These are phyloP conservation scores for Lanmaoa rubissima DNA, from an alignment of 768 basidiomycete genomes.

Conservation along the genomic window DNA sequence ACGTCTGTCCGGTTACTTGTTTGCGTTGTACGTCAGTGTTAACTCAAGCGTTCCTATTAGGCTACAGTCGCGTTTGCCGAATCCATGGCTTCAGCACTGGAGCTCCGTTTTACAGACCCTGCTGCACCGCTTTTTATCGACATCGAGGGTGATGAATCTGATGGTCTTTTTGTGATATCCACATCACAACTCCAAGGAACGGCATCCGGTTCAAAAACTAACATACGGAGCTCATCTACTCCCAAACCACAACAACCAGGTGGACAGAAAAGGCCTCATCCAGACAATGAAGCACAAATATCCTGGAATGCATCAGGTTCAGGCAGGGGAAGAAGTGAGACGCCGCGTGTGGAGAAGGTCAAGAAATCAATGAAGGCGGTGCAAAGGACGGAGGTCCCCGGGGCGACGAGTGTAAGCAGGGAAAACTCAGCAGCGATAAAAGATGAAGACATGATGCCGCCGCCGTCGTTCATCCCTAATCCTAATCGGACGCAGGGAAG, in stretches of 20 bases:
- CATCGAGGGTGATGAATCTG: slow-evolving; percentile 63
- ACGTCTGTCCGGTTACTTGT: slow-evolving; percentile 41
- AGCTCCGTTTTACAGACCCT: slow-evolving; percentile 75
- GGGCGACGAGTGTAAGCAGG: slow-evolving; percentile 3
- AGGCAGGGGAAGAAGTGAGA: slow-evolving; percentile 29
- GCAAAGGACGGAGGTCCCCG: slow-evolving; percentile 27
- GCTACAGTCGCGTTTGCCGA: slow-evolving; percentile 82
- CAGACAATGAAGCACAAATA: slow-evolving; percentile 22
- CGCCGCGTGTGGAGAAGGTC: slow-evolving; percentile 45
- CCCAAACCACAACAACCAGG: slow-evolving; percentile 10
- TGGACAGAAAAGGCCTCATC: slow-evolving; percentile 22
- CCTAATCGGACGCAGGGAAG: slow-evolving; percentile 12
- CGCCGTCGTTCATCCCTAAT: slow-evolving; percentile 30
- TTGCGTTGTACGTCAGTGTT: not conserved
- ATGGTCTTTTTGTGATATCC: slow-evolving; percentile 75
- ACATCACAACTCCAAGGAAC: slow-evolving; percentile 58
- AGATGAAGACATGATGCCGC: slow-evolving; percentile 40
- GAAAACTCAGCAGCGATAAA: slow-evolving; percentile 14
- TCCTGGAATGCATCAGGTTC: slow-evolving; percentile 30
- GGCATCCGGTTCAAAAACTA: slow-evolving; percentile 16
- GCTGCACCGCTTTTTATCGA: slow-evolving; percentile 74
- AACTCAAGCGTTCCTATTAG: slow-evolving; percentile 36
- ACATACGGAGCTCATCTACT: slow-evolving; percentile 17
- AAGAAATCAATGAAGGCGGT: slow-evolving; percentile 40
- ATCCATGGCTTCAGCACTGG: slow-evolving; percentile 58